A percentile compares a stretch with the other conserved stretches of the same genome.
Conservation (phyloP, 2,329 filamentous ascomycete genomes). For the Alternaria sp. region DNA sequence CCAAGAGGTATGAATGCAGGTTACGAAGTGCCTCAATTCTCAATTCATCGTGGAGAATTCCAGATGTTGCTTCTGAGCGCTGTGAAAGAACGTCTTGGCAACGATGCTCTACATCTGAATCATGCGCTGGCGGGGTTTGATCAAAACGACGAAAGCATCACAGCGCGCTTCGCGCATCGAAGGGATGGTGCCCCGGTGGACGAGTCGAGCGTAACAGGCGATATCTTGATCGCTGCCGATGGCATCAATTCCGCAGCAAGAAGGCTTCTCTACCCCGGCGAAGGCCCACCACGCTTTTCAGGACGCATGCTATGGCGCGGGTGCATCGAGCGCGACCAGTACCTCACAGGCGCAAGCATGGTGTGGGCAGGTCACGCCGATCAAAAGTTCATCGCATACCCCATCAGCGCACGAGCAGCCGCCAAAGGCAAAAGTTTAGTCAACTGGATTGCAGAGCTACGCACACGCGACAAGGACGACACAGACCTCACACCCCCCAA, state of each 20-base stretch:
- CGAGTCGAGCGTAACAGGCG: constrained; percentile 38
- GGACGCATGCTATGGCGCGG: constrained; percentile 57
- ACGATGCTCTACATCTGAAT: constrained; percentile 48
- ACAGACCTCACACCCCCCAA: constrained; percentile 53
- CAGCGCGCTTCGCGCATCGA: constrained; percentile 46
- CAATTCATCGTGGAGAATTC: constrained; percentile 55
- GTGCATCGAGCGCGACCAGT: constrained; percentile 50
- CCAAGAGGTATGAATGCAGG: constrained; percentile 51
- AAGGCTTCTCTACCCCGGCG: constrained; percentile 51
- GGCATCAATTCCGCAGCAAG: constrained; percentile 55
- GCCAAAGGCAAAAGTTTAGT: constrained; percentile 49
- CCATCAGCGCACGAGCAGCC: constrained; percentile 49
- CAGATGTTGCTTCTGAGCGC: constrained; percentile 54
- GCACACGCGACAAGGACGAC: constrained; percentile 52
- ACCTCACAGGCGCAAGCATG: constrained; percentile 54
- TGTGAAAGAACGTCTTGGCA: constrained; percentile 51
- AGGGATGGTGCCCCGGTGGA: constrained; percentile 34
- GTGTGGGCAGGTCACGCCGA: constrained; percentile 56
- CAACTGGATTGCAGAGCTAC: constrained; percentile 57
- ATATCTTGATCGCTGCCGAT: constrained; percentile 52
- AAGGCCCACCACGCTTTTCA: constrained; percentile 54
- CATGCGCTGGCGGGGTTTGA: constrained; percentile 48
- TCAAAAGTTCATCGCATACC: constrained; percentile 58
- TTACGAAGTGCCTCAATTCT: constrained; percentile 54
- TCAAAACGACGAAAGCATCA: constrained; percentile 47